Conservation (phyloP, 108 stramenopile genomes). For the Epipyxis sp. region DNA sequence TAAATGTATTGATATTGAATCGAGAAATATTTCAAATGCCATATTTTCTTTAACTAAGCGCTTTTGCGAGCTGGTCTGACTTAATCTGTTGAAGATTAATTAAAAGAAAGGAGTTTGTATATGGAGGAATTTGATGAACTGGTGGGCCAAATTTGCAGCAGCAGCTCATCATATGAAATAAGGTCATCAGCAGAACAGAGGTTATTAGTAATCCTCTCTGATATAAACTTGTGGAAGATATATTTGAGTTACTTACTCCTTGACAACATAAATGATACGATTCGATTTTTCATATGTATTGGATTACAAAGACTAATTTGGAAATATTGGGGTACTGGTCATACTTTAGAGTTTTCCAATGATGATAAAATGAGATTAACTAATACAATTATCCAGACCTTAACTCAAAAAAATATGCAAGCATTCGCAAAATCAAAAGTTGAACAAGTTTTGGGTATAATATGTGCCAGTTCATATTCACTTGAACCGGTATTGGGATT, state of each 20-base stretch:
- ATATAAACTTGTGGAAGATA: neutral
- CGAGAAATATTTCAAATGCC: no score
- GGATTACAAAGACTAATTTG: neutral
- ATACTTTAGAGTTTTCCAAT: neutral
- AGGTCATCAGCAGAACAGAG: neutral
- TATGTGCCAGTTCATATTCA: slow-evolving; percentile 2
- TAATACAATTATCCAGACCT: neutral
- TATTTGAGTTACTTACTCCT: neutral
- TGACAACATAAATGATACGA: neutral
- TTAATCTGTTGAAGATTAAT: no score
- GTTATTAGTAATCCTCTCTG: neutral
- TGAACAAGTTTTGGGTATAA: slow-evolving; percentile 19
- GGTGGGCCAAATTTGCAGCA: neutral
- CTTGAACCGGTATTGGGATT: slow-evolving; percentile 13
- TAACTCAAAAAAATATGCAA: neutral
- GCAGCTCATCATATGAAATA: neutral
- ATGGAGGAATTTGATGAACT: neutral
- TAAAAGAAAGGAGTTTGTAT: no score
- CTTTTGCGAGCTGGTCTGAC: no score
- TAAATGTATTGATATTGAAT: no score
- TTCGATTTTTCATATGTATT: neutral
- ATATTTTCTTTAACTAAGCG: no score
- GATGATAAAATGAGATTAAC: slow-evolving; percentile 10
- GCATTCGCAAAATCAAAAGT: slow-evolving; percentile 7
- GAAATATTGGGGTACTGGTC: neutral